phyloP scores from a whole-genome alignment of 352 stramenopile genomes.

The Plasmopara viticola region DNA sequence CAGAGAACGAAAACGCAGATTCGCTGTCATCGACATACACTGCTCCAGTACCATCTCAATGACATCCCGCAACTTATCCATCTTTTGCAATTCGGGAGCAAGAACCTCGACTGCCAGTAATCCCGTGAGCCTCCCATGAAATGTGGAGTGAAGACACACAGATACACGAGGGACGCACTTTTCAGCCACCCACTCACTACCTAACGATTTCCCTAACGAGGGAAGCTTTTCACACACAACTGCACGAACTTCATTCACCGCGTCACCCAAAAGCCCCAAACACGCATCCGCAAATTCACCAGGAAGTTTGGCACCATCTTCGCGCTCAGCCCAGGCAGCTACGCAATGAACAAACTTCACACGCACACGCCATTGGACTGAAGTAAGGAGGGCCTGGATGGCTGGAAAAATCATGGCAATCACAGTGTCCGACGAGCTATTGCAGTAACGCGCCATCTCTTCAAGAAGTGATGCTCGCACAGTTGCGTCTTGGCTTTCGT shows the following conservation, averaged over 20 bases:
- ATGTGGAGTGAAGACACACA: conserved; percentile 62
- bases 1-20: conserved; percentile 75
- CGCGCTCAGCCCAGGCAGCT: conserved; percentile 66
- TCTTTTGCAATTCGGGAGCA: conserved; percentile 47
- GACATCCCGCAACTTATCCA: conserved; percentile 64
- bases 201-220: conserved; percentile 59
- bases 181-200: conserved; percentile 66
- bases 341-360: conserved; percentile 85
- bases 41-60: conserved; percentile 64
- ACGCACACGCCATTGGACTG: conserved; percentile 74
- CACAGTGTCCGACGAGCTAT: conserved; percentile 58
- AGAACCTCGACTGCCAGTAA: conserved; percentile 64
- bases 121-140: conserved; percentile 64
- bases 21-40: conserved; percentile 73
- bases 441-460: conserved; percentile 73
- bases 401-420: conserved; percentile 62
- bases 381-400: conserved; percentile 57
- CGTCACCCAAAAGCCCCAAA: conserved; percentile 58
- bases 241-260: conserved; percentile 66
- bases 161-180: conserved; percentile 61
- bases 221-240: conserved; percentile 58
- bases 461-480: conserved; percentile 76
- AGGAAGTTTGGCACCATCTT: conserved; percentile 47
- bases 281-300: conserved; percentile 67
- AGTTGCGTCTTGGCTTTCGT: conserved; percentile 74